Evolutionary conservation across 1,284 basidiomycete genomes (phyloP).

Genomic region (Microbotryomycetes sp.): DNA sequence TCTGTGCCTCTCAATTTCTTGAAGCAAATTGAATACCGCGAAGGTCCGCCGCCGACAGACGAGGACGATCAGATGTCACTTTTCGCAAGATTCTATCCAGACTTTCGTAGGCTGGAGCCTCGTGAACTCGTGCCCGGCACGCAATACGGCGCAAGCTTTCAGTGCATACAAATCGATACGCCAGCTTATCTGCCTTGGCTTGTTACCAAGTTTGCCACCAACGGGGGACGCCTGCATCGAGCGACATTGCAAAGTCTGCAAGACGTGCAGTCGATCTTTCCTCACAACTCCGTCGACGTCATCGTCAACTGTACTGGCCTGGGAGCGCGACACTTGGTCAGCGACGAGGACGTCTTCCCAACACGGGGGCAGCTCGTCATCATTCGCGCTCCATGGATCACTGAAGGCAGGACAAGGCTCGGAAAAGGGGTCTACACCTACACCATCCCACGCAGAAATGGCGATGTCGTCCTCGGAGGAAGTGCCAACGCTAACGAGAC

Average conservation of each 20-base stretch:
- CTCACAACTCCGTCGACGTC: not conserved
- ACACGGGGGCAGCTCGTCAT: constrained; percentile 52
- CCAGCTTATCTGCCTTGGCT: constrained; percentile 63
- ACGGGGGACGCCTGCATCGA: constrained; percentile 55
- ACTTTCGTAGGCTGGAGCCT: constrained; percentile 46
- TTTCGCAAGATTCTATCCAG: constrained; percentile 14
- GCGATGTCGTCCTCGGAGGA: constrained; percentile 59
- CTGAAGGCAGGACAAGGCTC: constrained; percentile 53
- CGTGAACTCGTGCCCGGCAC: constrained; percentile 47
- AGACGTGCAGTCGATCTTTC: not conserved
- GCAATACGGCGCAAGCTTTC: constrained; percentile 52
- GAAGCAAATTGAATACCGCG: constrained; percentile 55
- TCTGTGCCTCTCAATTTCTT: constrained; percentile 57
- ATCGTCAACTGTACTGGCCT: constrained; percentile 31
- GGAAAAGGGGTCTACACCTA: constrained; percentile 53
- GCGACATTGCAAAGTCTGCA: constrained; percentile 32
- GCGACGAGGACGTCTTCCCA: constrained; percentile 49
- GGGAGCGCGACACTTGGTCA: constrained; percentile 41
- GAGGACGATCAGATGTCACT: constrained; percentile 9
- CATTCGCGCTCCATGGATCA: constrained; percentile 52
- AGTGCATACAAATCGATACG: constrained; percentile 60
- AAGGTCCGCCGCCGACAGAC: constrained; percentile 38
- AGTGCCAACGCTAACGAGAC: constrained; percentile 58
- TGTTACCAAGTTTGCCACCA: constrained; percentile 52
- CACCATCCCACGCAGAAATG: constrained; percentile 51